phyloP scores from a whole-genome alignment of 495 filamentous ascomycete species.

The Aspergillus campestris region DNA sequence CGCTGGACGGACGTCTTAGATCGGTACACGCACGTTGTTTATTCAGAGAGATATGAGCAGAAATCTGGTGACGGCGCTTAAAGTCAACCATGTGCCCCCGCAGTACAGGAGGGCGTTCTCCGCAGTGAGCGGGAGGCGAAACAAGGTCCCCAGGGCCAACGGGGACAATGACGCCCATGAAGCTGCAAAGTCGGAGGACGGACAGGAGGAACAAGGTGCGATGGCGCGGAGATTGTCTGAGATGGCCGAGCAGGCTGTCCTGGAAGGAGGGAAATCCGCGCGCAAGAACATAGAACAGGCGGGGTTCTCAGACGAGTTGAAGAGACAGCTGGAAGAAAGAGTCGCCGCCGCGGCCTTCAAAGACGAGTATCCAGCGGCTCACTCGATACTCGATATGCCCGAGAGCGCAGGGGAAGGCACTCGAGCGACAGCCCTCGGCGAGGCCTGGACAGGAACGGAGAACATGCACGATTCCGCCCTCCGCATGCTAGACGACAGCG shows the following conservation, averaged over 20 bases:
- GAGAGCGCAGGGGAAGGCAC: constrained; percentile 61
- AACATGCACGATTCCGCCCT: constrained; percentile 63
- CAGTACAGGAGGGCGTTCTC: constrained; percentile 16
- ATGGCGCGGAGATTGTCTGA: constrained; percentile 68
- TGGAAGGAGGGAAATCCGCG: constrained; percentile 62
- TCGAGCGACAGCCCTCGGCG: constrained; percentile 58
- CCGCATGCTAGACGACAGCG: constrained; percentile 78
- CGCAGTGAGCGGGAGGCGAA: constrained; percentile 15
- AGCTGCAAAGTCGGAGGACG: constrained; percentile 4
- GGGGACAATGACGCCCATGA: constrained; percentile 12
- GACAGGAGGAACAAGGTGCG: constrained; percentile 40
- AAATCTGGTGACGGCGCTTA: constrained; percentile 10
- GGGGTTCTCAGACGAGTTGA: constrained; percentile 82
- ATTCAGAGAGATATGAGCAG: constrained; percentile 17
- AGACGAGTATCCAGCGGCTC: constrained; percentile 58
- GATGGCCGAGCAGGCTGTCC: constrained; percentile 71
- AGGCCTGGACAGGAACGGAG: constrained; percentile 76
- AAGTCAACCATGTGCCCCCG: constrained; percentile 9
- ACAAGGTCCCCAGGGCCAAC: constrained; percentile 12
- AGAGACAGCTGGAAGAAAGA: constrained; percentile 61
- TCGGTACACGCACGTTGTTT: no score
- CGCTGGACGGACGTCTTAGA: no score
- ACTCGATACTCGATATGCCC: constrained; percentile 58
- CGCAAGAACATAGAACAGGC: constrained; percentile 71
- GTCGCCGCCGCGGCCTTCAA: constrained; percentile 63